phyloP scores from a whole-genome alignment of 345 rosid species.

The Passiflora organensis region DNA sequence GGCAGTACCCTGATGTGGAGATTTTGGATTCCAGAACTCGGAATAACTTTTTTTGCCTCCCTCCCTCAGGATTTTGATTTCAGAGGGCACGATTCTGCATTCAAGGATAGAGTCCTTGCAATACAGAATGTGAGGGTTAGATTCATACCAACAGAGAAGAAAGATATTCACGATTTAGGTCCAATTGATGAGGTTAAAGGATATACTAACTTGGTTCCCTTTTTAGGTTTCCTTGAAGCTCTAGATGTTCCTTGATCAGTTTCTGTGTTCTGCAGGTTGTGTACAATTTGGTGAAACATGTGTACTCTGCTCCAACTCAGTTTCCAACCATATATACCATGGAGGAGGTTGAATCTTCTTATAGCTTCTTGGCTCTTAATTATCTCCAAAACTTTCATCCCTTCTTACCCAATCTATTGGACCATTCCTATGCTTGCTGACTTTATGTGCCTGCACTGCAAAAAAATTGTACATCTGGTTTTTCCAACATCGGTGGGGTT shows the following conservation, averaged over 20 bases:
- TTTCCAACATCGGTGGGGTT: no score
- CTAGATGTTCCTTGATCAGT: neutral
- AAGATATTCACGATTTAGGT: slow-evolving; percentile 73
- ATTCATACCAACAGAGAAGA: slow-evolving; percentile 74
- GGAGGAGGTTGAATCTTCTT: slow-evolving; percentile 71
- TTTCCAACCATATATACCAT: slow-evolving; percentile 43
- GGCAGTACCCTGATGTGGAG: no score
- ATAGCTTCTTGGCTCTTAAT: no score
- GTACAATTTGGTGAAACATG: neutral
- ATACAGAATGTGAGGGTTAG: slow-evolving; percentile 79
- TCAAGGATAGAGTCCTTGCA: slow-evolving; percentile 66
- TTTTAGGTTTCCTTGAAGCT: neutral
- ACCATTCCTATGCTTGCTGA: no score
- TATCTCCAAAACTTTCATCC: no score
- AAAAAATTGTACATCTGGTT: no score
- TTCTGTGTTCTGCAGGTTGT: slow-evolving; percentile 30
- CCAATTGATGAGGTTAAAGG: slow-evolving; percentile 65
- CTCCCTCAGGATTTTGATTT: slow-evolving; percentile 64
- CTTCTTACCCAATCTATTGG: no score
- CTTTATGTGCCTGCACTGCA: no score
- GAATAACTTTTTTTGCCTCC: neutral
- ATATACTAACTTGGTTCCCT: neutral
- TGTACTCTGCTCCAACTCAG: slow-evolving; percentile 33
- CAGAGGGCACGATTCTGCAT: slow-evolving; percentile 86
- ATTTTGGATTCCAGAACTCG: neutral